These are phyloP conservation scores for Neofusicoccum cordaticola DNA, from an alignment of 2,329 filamentous ascomycete genomes.

Conservation along the genomic window DNA sequence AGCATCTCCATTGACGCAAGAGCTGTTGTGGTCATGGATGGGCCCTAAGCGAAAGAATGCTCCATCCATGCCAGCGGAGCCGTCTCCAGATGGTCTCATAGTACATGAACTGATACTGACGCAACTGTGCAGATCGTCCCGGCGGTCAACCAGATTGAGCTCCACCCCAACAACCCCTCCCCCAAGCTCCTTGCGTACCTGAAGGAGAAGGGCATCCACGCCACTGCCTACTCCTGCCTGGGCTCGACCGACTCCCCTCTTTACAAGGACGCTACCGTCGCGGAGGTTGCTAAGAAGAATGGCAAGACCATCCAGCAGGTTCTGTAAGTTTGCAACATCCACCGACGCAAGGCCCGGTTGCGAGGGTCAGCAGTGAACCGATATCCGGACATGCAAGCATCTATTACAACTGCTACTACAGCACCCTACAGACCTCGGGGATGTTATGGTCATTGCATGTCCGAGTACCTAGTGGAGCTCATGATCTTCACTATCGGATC, in stretches of 20 bases:
- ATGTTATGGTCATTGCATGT: too few species aligned
- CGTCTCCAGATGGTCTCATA: background rate
- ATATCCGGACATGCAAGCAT: background rate
- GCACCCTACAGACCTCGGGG: too few species aligned
- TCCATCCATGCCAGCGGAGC: background rate
- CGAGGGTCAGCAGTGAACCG: background rate
- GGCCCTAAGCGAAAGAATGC: background rate
- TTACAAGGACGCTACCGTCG: conserved; percentile 63
- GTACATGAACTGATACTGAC: background rate
- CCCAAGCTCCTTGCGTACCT: conserved; percentile 73
- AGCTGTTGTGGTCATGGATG: background rate
- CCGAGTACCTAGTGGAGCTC: too few species aligned
- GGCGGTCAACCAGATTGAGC: conserved; percentile 78
- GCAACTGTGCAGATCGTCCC: conserved; percentile 44
- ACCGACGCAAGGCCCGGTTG: background rate
- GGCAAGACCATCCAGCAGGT: conserved; percentile 72
- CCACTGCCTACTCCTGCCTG: conserved; percentile 71
- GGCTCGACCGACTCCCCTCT: conserved; percentile 69
- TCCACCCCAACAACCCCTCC: conserved; percentile 77
- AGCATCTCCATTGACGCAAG: too few species aligned
- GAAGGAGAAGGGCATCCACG: conserved; percentile 70
- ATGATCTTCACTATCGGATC: background rate
- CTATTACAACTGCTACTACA: background rate
- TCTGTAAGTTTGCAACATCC: conserved; percentile 39
- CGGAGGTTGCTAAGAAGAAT: conserved; percentile 58